phyloP scores from a whole-genome alignment of 352 stramenopile genomes.

The Pythium monospermum region DNA sequence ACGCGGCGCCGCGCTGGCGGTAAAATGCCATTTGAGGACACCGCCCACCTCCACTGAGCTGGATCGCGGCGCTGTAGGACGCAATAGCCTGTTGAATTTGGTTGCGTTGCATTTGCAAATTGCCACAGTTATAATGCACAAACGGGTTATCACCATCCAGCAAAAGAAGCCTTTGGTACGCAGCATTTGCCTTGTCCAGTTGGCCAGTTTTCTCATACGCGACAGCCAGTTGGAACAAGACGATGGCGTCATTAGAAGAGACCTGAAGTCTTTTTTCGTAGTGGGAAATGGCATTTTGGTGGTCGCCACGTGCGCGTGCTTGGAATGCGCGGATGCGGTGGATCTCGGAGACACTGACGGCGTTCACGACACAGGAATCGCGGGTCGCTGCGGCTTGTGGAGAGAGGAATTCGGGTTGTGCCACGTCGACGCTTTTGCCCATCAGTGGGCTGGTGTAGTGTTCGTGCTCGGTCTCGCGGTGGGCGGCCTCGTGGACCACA shows the following conservation, averaged over 20 bases:
- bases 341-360: constrained; percentile 35
- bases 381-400: constrained; percentile 3
- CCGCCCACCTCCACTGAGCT: constrained; percentile 16
- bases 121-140: constrained; percentile 51
- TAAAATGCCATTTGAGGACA: constrained; percentile 32
- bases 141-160: constrained; percentile 27
- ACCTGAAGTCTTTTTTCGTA: constrained; percentile 29
- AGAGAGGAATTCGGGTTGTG: too few relatives aligned
- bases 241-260: constrained; percentile 6
- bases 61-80: constrained; percentile 41
- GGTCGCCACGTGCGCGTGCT: constrained; percentile 40
- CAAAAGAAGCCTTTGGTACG: constrained; percentile 33
- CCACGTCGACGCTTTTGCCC: constrained; percentile 44
- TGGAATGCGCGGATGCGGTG: constrained; percentile 41
- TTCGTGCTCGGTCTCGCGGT: constrained; percentile 35
- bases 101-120: constrained; percentile 40
- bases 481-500: constrained; percentile 38
- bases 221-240: constrained; percentile 43
- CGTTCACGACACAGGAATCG: constrained; percentile 22
- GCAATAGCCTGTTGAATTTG: constrained; percentile 34
- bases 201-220: constrained; percentile 43
- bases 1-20: constrained; percentile 43
- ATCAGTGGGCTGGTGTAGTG: constrained; percentile 40
- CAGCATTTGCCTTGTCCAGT: constrained; percentile 22
- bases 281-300: constrained; percentile 33